Evolutionary conservation across 176 grass and related monocot species (phyloP), one percentile per base, ranked within the genome.

Genomic region (Hyparrhenia diplandra): DNA sequence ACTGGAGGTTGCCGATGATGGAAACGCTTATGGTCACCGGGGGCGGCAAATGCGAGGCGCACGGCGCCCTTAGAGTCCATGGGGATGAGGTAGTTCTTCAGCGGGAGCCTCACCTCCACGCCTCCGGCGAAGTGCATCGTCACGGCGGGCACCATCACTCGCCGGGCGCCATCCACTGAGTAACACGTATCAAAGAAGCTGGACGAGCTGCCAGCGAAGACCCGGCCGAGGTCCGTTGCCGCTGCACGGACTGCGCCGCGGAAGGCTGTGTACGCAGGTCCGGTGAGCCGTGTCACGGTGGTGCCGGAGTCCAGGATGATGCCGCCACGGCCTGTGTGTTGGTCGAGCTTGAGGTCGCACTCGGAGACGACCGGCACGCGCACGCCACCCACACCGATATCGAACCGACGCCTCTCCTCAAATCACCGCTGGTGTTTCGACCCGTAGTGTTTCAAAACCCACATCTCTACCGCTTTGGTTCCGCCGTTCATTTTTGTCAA

Each of bases 261-360:
- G 42, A 97, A 75, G 10, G 94, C 94, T 14, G 83, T 17, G 84
- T 94, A 97, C 10, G 80, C 92, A 0, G 94, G 86, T 0, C 87
- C 76, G 21, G 92, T 80, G 6, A 97, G 84, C 6, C 94, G 85
- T 24, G 94, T 97, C 5, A 97, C 92, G 14, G 92, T 94, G 14
- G 92, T 97, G 70, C 92, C 94, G 5, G 94, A 97, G 86, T 97
- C 94, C 30, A 97, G 90, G 81, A 97, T 97, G 52, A 94, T 92
- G 16, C 94, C 94, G 42, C 94, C 92, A n/a, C 80, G 90, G 11
- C 94, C 94, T 0, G 87, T 92, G n/a, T 82, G 35, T 0, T 91
- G 92, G 86, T 97, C 83, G 0, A 97, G 83, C 8, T 86, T 81
- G 41, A 94, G 92, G 86, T 92, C 87, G 18, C 87, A 80, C 20